Percentiles rank a stretch among this genome's conserved stretches.
These are phyloP conservation scores for Boletales sp. DNA, from an alignment of 768 basidiomycete species.

Conservation along the genomic window DNA sequence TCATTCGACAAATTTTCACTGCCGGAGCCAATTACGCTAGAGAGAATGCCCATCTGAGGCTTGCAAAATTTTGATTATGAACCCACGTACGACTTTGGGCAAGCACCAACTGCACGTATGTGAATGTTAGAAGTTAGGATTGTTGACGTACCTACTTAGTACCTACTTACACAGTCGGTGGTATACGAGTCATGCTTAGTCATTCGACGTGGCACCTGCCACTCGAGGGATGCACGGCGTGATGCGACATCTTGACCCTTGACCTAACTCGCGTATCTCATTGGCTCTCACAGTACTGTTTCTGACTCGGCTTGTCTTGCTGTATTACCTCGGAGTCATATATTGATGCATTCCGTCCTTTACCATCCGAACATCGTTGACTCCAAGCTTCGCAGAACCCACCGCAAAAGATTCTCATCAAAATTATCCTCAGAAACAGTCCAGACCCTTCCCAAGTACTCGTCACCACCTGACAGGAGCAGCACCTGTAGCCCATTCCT, in stretches of 20 bases:
- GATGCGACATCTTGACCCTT: conserved; percentile 1
- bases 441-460: conserved; percentile 63
- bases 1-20: conserved; percentile 42
- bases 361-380: conserved; percentile 2
- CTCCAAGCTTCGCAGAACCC: conserved; percentile 32
- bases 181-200: conserved; percentile 25
- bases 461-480: conserved; percentile 33
- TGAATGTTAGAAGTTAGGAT: no score
- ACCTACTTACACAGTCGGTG: no score
- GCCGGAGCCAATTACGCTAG: conserved; percentile 23
- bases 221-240: background rate
- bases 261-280: conserved; percentile 1
- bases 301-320: conserved; percentile 7
- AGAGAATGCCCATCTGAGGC: conserved; percentile 13
- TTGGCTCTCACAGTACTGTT: conserved; percentile 11
- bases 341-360: conserved; percentile 18
- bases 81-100: background rate
- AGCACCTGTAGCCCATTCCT: conserved; percentile 11
- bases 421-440: conserved; percentile 67
- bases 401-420: conserved; percentile 55
- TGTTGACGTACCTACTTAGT: no score
- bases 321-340: background rate
- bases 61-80: background rate
- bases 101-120: no score
- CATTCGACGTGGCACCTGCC: conserved; percentile 4